These are phyloP conservation scores for Cymbopogon citratus DNA, from an alignment of 176 grass and related monocot genomes.

Conservation along the genomic window DNA sequence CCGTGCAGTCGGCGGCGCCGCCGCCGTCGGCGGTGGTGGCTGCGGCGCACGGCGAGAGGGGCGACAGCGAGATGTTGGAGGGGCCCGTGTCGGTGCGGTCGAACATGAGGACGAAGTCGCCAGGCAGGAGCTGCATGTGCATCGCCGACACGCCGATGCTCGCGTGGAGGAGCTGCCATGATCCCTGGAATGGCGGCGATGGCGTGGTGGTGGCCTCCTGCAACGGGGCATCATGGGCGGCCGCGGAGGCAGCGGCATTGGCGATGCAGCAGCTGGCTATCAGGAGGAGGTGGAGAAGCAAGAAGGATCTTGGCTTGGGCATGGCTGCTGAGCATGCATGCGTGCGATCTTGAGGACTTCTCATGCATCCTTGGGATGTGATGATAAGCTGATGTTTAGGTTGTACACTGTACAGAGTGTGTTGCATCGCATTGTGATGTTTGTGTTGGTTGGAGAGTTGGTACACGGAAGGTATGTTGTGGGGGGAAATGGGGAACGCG, in stretches of 20 bases:
- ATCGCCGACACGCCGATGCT: constrained; percentile 82
- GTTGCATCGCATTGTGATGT: not conserved
- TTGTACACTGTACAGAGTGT: not conserved
- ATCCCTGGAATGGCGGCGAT: not conserved
- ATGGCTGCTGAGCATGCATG: not conserved
- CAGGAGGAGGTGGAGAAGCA: not conserved
- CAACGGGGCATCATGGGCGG: not conserved
- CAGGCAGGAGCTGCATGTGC: constrained; percentile 89
- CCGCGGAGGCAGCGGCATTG: not conserved
- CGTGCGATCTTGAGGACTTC: constrained; percentile 14
- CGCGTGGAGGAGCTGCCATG: constrained; percentile 67
- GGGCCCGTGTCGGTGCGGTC: constrained; percentile 65
- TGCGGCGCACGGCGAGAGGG: not conserved
- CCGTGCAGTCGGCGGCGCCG: constrained; percentile 54
- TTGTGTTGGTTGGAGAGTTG: constrained; percentile 34
- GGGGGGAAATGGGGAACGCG: not conserved
- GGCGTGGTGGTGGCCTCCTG: not conserved
- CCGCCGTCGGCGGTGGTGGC: not conserved
- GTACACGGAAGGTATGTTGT: constrained; percentile 22
- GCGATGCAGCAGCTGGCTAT: not conserved
- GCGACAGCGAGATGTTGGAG: constrained; percentile 65
- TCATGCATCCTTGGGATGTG: not conserved
- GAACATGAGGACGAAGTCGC: constrained; percentile 67
- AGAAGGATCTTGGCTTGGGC: not conserved
- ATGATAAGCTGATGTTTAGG: not conserved